Conservation (phyloP, 192 early-diverging fungal species). For the Entomortierella lignicola region DNA sequence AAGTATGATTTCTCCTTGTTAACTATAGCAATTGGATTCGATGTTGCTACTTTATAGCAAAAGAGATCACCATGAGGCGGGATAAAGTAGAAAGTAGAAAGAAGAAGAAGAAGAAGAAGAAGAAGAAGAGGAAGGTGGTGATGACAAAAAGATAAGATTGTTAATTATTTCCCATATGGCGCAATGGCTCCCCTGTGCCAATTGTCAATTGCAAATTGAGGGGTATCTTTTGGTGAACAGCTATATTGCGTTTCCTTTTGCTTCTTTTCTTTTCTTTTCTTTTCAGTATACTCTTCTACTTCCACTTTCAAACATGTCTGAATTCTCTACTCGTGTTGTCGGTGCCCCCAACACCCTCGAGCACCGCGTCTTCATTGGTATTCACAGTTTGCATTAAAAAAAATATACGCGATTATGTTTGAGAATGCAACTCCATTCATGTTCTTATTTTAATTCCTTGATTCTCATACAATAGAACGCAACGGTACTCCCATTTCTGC, state of each 20-base stretch:
- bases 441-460: not conserved
- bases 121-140: constrained; percentile 2
- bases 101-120: not conserved
- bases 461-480: constrained; percentile 66
- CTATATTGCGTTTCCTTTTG: constrained; percentile 2
- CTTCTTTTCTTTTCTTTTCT: constrained; percentile 14
- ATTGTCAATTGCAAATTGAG: constrained; percentile 3
- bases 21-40: too few relatives aligned
- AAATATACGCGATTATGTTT: not conserved
- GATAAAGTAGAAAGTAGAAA: too few relatives aligned
- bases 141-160: not conserved
- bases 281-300: not conserved
- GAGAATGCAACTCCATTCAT: too few relatives aligned
- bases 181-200: not conserved
- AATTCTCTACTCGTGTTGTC: constrained; percentile 84
- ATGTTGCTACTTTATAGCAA: too few relatives aligned
- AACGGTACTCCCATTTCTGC: constrained; percentile 89
- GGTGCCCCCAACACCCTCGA: constrained; percentile 91
- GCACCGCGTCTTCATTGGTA: constrained; percentile 90
- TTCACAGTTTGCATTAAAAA: not conserved
- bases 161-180: not conserved
- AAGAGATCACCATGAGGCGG: too few relatives aligned
- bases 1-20: too few relatives aligned
- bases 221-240: not conserved
- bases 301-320: constrained; percentile 59